Evolutionary conservation across 2,329 filamentous ascomycete genomes (phyloP), one percentile per base, ranked within the genome.

Genomic region (Arachnomyces sp.): DNA sequence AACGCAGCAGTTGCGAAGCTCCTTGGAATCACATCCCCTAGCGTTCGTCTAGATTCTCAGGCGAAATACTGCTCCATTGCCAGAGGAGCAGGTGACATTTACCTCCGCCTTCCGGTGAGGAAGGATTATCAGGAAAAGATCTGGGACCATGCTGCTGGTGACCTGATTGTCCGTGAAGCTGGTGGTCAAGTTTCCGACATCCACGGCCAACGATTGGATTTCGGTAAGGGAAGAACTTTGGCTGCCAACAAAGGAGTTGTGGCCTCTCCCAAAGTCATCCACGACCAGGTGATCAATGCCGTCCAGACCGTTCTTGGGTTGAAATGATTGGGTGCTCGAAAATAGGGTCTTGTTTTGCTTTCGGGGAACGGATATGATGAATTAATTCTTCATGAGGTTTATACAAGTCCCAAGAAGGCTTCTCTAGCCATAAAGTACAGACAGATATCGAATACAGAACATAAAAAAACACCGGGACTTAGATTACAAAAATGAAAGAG

Each of bases 21-120:
- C 57, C 77, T 98, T 4, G 88, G 88, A 40, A 95, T 98, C 63
- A 90, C 84, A 15, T 80, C 79, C 53, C 79, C 84, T n/a, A 88
- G 84, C 51, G 89, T 98, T 44, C 80, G 90, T 49, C 92, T 98
- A 84, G 92, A 98, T 69, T 94, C 86, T 38, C 92, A 98, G 68
- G 90, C 92, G 53, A 98, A 98, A 68, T 98, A 98, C 67, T 90
- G 83, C 46, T 92, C 86, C 28, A 94, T 98, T 60, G 92, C 92
- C 28, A 77, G 92, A 47, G 92, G 92, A 34, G 88, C 89, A 4
- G 92, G 89, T 36, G 92, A 98, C 59, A 82, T 98, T 50, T 98
- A 98, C 67, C 75, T 98, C 43, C 78, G 93, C 39, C 69, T 98
- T 43, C 92, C 92, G 3, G 83, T 86, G 18, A 84, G 78, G 60